phyloP scores from a whole-genome alignment of 148 eudicot species.

The Rheum nobile region DNA sequence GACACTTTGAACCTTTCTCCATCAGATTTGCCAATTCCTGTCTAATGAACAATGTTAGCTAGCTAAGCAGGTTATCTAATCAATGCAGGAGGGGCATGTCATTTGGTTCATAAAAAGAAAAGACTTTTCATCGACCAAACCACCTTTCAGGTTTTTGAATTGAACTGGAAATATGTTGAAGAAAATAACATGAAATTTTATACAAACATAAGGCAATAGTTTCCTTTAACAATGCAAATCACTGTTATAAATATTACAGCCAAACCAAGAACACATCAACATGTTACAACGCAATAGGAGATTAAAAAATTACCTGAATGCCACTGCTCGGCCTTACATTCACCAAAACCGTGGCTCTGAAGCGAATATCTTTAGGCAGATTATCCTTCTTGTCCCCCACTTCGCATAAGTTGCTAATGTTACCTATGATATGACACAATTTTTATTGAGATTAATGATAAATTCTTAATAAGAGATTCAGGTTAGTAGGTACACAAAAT shows the following conservation, averaged over 20 bases:
- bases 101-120: too few species aligned
- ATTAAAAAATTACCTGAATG: constrained; percentile 25
- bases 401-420: not conserved
- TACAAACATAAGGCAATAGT: too few species aligned
- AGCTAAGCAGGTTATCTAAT: not conserved
- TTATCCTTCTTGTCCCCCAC: constrained; percentile 8
- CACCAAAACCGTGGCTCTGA: constrained; percentile 37
- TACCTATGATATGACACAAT: not conserved
- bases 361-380: constrained; percentile 30
- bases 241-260: too few species aligned
- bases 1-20: constrained; percentile 29
- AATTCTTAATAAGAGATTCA: too few species aligned
- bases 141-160: too few species aligned
- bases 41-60: not conserved
- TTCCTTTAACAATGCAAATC: too few species aligned
- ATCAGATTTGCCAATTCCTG: constrained; percentile 50
- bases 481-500: too few species aligned
- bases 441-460: too few species aligned
- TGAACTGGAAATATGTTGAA: too few species aligned
- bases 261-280: not conserved
- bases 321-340: constrained; percentile 44
- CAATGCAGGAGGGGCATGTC: too few species aligned
- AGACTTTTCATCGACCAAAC: too few species aligned
- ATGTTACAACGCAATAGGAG: not conserved
- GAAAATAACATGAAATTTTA: too few species aligned